Evolutionary conservation across 176 grass and related monocot genomes (phyloP).

Genomic region (Pharus latifolius): DNA sequence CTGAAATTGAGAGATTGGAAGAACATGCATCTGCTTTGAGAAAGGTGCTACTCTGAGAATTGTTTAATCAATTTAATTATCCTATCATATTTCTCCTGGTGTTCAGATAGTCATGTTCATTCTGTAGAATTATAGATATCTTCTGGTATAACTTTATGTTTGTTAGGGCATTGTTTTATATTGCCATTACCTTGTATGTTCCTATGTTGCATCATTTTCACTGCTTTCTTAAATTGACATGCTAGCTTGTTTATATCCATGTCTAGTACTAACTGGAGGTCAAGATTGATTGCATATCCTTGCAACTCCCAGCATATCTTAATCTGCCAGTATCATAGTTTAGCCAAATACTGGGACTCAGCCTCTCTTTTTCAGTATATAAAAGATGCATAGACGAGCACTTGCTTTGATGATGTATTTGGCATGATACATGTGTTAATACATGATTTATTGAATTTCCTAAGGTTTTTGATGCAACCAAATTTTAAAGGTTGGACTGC

Average conservation of each 20-base stretch:
- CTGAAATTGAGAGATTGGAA: slow-evolving; percentile 82
- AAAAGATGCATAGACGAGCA: background rate
- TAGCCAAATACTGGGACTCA: background rate
- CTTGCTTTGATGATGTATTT: background rate
- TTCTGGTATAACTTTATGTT: background rate
- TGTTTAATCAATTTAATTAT: background rate
- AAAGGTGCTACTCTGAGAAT: slow-evolving; percentile 48
- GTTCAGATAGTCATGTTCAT: background rate
- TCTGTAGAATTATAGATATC: background rate
- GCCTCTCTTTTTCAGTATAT: background rate
- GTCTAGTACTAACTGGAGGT: background rate
- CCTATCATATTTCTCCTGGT: background rate
- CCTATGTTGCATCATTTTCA: background rate
- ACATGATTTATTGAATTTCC: background rate
- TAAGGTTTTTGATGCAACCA: background rate
- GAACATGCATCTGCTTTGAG: slow-evolving; percentile 62
- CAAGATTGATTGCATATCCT: background rate
- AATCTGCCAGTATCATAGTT: background rate
- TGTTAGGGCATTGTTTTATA: background rate
- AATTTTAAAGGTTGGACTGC: background rate
- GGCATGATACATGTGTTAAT: background rate
- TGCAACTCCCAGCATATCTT: background rate
- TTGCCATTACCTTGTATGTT: background rate
- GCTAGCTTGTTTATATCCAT: background rate
- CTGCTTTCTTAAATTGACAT: background rate